Evolutionary conservation across 2,329 filamentous ascomycete genomes (phyloP), one percentile per base, ranked within the genome.

Genomic region (Botrytis fragariae): DNA sequence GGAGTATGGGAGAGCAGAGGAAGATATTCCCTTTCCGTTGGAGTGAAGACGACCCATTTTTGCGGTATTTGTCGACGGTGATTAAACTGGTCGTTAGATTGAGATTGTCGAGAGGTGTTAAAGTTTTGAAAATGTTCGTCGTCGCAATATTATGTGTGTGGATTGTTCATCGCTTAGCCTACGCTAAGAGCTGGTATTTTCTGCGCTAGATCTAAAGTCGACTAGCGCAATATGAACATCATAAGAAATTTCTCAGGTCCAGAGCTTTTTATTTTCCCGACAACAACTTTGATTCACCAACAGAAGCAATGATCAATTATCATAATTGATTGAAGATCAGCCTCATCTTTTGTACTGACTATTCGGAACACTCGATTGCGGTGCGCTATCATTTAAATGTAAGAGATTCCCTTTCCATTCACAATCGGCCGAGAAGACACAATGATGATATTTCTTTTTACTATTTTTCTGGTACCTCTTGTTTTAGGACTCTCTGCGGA

Each of bases 21-120:
- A 87, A 80, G 94, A 94, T 87, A 99, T 99, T 87, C 96, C 97
- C 93, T 98, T 98, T 89, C 96, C 95, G 83, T 98, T 97, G 90
- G 90, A 93, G 92, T 99, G 97, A 92, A 98, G 92, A 90, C 95
- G 92, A 92, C 95, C 94, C 94, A 97, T 97, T 86, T 82, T 84
- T 83, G 83, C 80, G 82, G 81, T 81, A 32, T 54, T 70, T 59
- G 77, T 79, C 76, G 78, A 76, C 63, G 71, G 62, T 51, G 71
- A 60, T 61, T 37, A 48, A 59, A 44, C 59, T 72, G 64, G 71
- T 68, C 71, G 70, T 67, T 67, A 48, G n/a, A 42, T 72, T 60
- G 70, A 68, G 70, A 72, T 72, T 72, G 70, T 72, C 70, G 70
- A 72, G 62, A 68, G 70, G 70, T 60, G 51, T 72, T 72, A 39